Percentiles rank a stretch among this genome's conserved stretches.
phyloP scores from a whole-genome alignment of 495 filamentous ascomycete genomes.

The Trypethelium eluteriae region DNA sequence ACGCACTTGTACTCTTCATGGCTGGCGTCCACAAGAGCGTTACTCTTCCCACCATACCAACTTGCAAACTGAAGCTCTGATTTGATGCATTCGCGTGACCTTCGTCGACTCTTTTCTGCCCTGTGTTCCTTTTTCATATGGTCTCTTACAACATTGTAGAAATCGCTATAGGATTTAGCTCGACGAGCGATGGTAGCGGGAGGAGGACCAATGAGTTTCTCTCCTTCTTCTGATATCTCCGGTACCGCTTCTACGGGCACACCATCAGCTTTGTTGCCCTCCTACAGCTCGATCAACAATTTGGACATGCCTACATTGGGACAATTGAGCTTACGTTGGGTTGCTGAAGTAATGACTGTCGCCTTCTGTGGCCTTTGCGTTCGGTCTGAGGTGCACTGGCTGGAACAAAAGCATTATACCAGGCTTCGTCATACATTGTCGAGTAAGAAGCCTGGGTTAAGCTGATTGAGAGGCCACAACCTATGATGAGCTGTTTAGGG shows the following conservation, averaged over 20 bases:
- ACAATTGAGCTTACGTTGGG: constrained; percentile 52
- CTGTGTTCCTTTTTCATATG: constrained; percentile 44
- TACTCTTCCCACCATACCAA: constrained; percentile 56
- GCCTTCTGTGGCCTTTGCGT: constrained; percentile 46
- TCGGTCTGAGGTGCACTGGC: constrained; percentile 43
- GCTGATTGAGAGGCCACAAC: neutral
- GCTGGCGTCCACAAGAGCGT: constrained; percentile 66
- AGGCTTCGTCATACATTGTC: constrained; percentile 67
- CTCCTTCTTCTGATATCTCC: constrained; percentile 45
- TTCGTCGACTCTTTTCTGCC: constrained; percentile 38
- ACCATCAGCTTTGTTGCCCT: constrained; percentile 40
- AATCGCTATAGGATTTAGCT: constrained; percentile 70
- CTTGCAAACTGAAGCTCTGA: constrained; percentile 54
- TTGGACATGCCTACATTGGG: constrained; percentile 23
- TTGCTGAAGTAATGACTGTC: constrained; percentile 59
- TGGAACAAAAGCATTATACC: constrained; percentile 57
- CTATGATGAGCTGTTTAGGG: neutral
- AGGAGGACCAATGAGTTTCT: constrained; percentile 48
- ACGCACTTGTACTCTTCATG: constrained; percentile 78
- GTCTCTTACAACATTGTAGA: constrained; percentile 55
- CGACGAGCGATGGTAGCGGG: constrained; percentile 54
- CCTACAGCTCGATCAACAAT: constrained; percentile 37
- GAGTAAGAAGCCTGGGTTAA: neutral
- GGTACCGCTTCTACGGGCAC: constrained; percentile 37
- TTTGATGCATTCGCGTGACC: constrained; percentile 29